Evolutionary conservation across 1,284 basidiomycete genomes (phyloP), one percentile per base, ranked within the genome.

Genomic region (Irpex sp.): DNA sequence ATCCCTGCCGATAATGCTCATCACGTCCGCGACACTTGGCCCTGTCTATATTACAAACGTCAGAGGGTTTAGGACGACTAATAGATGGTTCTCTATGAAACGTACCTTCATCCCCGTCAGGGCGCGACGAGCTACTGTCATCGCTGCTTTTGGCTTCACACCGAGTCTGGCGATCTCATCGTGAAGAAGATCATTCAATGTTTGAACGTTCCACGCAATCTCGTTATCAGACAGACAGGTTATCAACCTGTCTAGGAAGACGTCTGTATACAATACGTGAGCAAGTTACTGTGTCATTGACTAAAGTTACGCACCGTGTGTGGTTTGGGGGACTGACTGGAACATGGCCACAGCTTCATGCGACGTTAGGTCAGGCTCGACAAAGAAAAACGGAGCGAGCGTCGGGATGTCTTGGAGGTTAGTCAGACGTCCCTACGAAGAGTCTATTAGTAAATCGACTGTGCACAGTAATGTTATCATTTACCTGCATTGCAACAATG

Each of bases 61-160:
- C 56, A 21, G 37, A 31, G 4, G 31, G 2, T n/a, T 4, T 50
- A 11, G 3, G 1, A 50, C 36, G 21, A n/a, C 31, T 26, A 35
- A 4, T 26, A 54, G 1, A 4, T 57, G 1, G 13, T 13, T 15
- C 13, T 11, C 6, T 7, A 43, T 6, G 47, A 60, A 19, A 63
- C 81, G 33, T 59, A 92, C 94, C 83, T 91, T 92, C 76, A 86
- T 84, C 0, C 88, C 93, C 0, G 90, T 94, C 65, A 96, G 74
- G 2, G 89, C 90, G 69, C 92, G 85, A 57, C 95, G 77, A 51
- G 95, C 73, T 0, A 86, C 82, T 1, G 83, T 88, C 85, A 94
- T 88, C 64, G 92, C 83, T 13, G 78, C 68, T 61, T 84, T 89
- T 50, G 77, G 78, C 59, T 81, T 79, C 49, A 86, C 64, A 2